Base-by-base conservation (phyloP, 345 rosid genomes). In the Gossypium longicalyx region DNA sequence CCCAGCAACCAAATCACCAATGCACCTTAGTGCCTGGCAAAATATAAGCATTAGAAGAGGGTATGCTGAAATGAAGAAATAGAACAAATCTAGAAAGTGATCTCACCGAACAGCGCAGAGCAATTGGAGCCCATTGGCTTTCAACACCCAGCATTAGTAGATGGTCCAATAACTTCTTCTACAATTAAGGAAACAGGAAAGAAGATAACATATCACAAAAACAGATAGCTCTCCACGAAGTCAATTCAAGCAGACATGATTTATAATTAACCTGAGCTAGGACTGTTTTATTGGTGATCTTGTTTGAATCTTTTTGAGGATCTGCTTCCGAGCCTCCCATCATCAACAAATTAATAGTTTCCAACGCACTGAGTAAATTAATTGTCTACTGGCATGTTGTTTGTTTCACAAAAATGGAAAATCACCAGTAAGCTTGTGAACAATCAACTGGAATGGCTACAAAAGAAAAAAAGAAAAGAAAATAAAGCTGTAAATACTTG, bases 111-210 rank as follows among this genome's bases (percentile, higher is more conserved):
- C 97, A 91, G 45, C 98, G 99, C 57, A 91, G 84, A 78, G 94
- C 81, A 79, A 93, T 80, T 73, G 98, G 97, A 52, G 97, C 92
- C 99, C 98, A 96, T 77, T 90, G 94, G 86, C 93, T 93, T 84
- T 93, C 99, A 64, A 93, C 87, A 71, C 97, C 97, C 87, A 96
- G 81, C 87, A 91, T 82, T 23, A 96, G 89, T 52, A 96, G 91
- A 83, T 85, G 78, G 74, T 93, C 99, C 79, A 96, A 81, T 68
- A 91, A 78, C 66, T 90, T 91, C 70, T 86, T 96, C 98, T 96
- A 77, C 85, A 77, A 53, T 64, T 47, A 74, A 79, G 16, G 56
- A 70, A 23, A 22, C 70, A 77, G 84, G 70, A 77, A 5, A 69
- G 38, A 66, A 69, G 51, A 80, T 82, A 34, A 81, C 74, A 72